Conservation (phyloP, 345 rosid genomes). For the Mangifera indica region DNA sequence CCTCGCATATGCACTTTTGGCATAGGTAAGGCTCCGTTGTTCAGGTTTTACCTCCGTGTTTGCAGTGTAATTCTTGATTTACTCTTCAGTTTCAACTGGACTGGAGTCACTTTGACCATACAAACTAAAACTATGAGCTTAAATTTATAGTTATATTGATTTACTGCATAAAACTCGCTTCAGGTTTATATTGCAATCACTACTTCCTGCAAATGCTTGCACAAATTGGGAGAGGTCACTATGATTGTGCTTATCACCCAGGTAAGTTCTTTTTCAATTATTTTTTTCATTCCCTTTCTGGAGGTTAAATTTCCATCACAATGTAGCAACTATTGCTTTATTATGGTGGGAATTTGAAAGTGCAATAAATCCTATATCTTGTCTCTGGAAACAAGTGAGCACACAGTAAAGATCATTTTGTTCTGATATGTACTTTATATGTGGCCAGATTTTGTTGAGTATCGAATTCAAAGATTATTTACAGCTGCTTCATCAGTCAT, state of each 20-base stretch:
- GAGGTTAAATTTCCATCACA: neutral
- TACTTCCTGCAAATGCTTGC: slow-evolving; percentile 87
- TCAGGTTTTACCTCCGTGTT: neutral
- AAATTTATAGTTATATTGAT: neutral
- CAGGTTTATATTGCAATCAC: slow-evolving; percentile 85
- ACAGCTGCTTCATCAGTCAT: slow-evolving; percentile 51
- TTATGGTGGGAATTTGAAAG: neutral
- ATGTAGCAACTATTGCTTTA: neutral
- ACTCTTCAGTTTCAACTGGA: too few species aligned
- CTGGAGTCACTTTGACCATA: too few species aligned
- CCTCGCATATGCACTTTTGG: slow-evolving; percentile 90
- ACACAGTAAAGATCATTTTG: too few species aligned
- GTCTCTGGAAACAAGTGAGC: neutral
- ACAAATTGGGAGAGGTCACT: slow-evolving; percentile 66
- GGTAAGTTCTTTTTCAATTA: slow-evolving; percentile 33
- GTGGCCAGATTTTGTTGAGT: slow-evolving; percentile 61
- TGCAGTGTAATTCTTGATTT: neutral
- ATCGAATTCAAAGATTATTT: slow-evolving; percentile 57
- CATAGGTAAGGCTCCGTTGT: slow-evolving; percentile 47
- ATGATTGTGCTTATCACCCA: slow-evolving; percentile 61
- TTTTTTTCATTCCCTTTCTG: neutral
- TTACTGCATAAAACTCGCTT: neutral
- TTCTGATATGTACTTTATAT: slow-evolving; percentile 9
- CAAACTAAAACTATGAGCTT: too few species aligned
- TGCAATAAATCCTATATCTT: neutral